These are phyloP conservation scores for Zygoascus meyerae DNA, from an alignment of 1,139 yeast species.

Conservation along the genomic window DNA sequence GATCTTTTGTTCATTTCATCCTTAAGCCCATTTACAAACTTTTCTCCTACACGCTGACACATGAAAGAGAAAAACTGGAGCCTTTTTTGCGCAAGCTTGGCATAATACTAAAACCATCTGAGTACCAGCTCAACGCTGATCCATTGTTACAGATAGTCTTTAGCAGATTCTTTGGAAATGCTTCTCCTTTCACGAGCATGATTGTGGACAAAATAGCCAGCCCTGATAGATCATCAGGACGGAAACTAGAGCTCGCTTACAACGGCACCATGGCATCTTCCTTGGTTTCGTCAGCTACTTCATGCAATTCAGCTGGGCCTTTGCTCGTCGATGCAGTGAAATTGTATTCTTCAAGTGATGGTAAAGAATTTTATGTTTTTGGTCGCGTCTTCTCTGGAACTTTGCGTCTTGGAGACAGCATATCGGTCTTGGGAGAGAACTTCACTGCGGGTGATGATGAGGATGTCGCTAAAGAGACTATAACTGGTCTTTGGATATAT, in stretches of 20 bases:
- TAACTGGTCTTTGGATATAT: constrained; percentile 52
- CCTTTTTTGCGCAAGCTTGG: constrained; percentile 39
- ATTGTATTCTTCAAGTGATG: constrained; percentile 49
- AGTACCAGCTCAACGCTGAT: constrained; percentile 46
- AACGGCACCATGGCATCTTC: constrained; percentile 28
- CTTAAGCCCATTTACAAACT: constrained; percentile 79
- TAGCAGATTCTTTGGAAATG: constrained; percentile 47
- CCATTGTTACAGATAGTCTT: constrained; percentile 54
- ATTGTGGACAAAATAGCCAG: constrained; percentile 37
- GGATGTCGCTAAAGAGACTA: constrained; percentile 37
- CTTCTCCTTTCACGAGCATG: constrained; percentile 52
- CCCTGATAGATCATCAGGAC: constrained; percentile 36
- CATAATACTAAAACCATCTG: constrained; percentile 28
- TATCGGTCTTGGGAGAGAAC: constrained; percentile 55
- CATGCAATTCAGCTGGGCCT: constrained; percentile 39
- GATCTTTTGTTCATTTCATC: constrained; percentile 65
- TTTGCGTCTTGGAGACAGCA: constrained; percentile 42
- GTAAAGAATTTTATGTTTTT: constrained; percentile 43
- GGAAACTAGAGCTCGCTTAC: constrained; percentile 24
- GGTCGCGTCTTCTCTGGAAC: constrained; percentile 62
- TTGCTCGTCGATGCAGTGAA: constrained; percentile 58
- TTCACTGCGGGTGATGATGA: constrained; percentile 51
- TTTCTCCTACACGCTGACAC: constrained; percentile 54
- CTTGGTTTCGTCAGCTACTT: constrained; percentile 20
- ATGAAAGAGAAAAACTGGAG: constrained; percentile 42